phyloP scores from a whole-genome alignment of 352 stramenopile species.

The Thalassiosira hispida region DNA sequence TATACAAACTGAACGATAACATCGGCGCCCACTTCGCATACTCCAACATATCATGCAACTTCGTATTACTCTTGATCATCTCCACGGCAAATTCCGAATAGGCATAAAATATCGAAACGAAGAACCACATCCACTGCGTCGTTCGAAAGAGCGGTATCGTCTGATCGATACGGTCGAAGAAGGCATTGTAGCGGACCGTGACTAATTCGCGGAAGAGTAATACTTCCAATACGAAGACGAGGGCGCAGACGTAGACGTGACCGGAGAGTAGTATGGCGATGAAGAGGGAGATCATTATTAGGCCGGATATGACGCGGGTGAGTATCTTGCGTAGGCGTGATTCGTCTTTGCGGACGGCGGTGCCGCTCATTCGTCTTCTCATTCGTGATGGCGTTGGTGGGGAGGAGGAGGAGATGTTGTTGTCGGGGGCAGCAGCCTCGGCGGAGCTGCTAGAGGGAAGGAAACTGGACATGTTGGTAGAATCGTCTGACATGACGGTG shows the following conservation, averaged over 20 bases:
- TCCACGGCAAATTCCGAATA: slow-evolving; percentile 85
- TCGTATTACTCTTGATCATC: slow-evolving; percentile 76
- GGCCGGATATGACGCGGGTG: slow-evolving; percentile 56
- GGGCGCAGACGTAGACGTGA: slow-evolving; percentile 83
- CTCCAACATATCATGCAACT: slow-evolving; percentile 75
- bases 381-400: background rate
- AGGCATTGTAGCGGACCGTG: slow-evolving; percentile 96
- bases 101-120: slow-evolving; percentile 95
- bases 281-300: slow-evolving; percentile 75
- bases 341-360: slow-evolving; percentile 44
- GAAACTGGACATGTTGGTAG: background rate
- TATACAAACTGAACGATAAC: slow-evolving; percentile 94
- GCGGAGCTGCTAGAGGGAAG: background rate
- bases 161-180: slow-evolving; percentile 92
- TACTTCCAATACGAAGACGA: slow-evolving; percentile 88
- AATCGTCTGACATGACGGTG: background rate
- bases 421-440: background rate
- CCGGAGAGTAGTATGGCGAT: slow-evolving; percentile 65
- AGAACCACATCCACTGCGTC: slow-evolving; percentile 98
- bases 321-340: slow-evolving; percentile 64
- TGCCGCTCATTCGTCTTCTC: background rate
- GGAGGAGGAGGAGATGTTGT: background rate
- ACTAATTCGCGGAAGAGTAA: slow-evolving; percentile 96
- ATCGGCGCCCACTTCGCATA: slow-evolving; percentile 91
- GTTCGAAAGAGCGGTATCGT: slow-evolving; percentile 97